These are phyloP conservation scores for Ceratocystis harringtonii DNA, from an alignment of 2,329 filamentous ascomycete genomes.

Conservation along the genomic window DNA sequence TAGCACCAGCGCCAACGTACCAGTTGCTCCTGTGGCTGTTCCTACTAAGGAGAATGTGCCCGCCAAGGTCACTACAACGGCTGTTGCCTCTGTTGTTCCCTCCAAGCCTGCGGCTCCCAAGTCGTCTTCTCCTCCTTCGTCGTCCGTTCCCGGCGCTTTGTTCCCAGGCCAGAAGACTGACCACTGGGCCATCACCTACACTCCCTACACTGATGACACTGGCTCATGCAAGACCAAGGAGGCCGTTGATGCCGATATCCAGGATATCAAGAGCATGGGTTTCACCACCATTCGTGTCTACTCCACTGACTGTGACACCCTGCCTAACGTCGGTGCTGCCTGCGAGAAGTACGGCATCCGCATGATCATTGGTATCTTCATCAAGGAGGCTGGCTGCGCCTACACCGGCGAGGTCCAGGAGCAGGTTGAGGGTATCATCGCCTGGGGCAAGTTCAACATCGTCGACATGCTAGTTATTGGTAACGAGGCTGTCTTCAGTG, in stretches of 20 bases:
- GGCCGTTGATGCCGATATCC: conserved; percentile 47
- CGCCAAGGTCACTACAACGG: conserved; percentile 17
- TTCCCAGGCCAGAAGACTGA: conserved; percentile 30
- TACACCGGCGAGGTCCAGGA: conserved; percentile 48
- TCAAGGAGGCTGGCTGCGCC: conserved; percentile 48
- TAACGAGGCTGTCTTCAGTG: conserved; percentile 79
- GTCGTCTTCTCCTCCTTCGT: conserved; percentile 17
- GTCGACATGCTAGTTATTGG: conserved; percentile 72
- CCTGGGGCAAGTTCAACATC: conserved; percentile 58
- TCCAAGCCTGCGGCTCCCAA: conserved; percentile 21
- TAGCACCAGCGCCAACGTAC: neutral
- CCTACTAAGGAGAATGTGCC: neutral
- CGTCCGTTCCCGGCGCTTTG: conserved; percentile 20
- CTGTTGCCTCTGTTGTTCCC: conserved; percentile 19
- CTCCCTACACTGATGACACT: conserved; percentile 46
- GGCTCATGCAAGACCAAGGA: conserved; percentile 49
- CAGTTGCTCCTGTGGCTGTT: neutral
- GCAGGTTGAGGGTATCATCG: conserved; percentile 59
- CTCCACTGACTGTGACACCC: conserved; percentile 77
- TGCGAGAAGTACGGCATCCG: conserved; percentile 52
- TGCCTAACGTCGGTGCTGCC: conserved; percentile 58
- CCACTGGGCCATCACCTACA: conserved; percentile 68
- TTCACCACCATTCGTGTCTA: conserved; percentile 69
- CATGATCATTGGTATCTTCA: conserved; percentile 79
- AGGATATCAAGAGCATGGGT: conserved; percentile 45